Evolutionary conservation across 169 alveolate genomes (phyloP).

Genomic region (Cryptosporidium viatorum): DNA sequence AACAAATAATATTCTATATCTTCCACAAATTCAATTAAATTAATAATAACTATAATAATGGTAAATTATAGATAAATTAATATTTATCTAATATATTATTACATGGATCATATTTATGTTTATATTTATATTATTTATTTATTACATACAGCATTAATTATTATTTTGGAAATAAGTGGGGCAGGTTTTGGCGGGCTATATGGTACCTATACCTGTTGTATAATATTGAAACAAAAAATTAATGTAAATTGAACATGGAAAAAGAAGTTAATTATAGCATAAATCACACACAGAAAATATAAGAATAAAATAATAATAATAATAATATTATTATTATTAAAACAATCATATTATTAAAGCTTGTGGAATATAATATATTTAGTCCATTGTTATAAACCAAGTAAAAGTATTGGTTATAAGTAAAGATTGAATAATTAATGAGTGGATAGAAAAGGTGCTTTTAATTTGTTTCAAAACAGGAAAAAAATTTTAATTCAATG

Average conservation of each 20-base stretch:
- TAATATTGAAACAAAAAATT: not conserved
- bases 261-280: not conserved
- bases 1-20: not conserved
- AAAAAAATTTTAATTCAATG: not conserved
- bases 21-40: not conserved
- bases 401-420: not conserved
- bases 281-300: not conserved
- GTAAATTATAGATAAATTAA: not conserved
- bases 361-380: not conserved
- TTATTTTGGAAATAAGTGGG: not conserved
- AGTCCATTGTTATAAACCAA: not conserved
- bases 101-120: conserved; percentile 10
- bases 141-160: not conserved
- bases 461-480: not conserved
- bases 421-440: not conserved
- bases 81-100: not conserved
- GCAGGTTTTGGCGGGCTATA: conserved; percentile 4
- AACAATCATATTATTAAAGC: too few relatives aligned
- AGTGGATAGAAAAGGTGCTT: not conserved
- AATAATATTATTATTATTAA: too few relatives aligned
- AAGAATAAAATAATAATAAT: too few relatives aligned
- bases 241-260: not conserved
- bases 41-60: not conserved
- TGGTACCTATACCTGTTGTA: not conserved
- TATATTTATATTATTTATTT: not conserved